Conservation (phyloP, 2,329 filamentous ascomycete genomes). For the Zopfia rhizophila region DNA sequence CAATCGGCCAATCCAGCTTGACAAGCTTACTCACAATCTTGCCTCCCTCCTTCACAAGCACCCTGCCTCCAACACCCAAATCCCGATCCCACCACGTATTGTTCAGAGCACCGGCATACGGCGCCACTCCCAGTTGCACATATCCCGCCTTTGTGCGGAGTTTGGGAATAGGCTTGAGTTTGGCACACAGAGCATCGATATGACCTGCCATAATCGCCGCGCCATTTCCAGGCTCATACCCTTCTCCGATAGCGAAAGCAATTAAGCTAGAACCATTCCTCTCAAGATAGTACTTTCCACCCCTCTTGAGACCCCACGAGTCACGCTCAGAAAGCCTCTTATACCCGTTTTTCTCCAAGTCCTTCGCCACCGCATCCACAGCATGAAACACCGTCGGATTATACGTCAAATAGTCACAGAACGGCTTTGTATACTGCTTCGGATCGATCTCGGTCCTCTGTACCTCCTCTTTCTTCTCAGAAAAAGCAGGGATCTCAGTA, state of each 20-base stretch:
- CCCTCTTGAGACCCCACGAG: slow-evolving; percentile 80
- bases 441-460: slow-evolving; percentile 39
- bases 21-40: slow-evolving; percentile 86
- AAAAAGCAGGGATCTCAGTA: slow-evolving; percentile 30
- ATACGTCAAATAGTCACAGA: slow-evolving; percentile 84
- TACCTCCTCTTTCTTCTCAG: slow-evolving; percentile 2
- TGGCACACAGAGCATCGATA: slow-evolving; percentile 90
- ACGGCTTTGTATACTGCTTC: slow-evolving; percentile 77
- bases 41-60: slow-evolving; percentile 81
- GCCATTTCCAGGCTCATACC: slow-evolving; percentile 86
- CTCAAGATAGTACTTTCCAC: slow-evolving; percentile 88
- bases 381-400: slow-evolving; percentile 96
- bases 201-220: slow-evolving; percentile 90
- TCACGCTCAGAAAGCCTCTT: slow-evolving; percentile 82
- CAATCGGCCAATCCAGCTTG: slow-evolving; percentile 92
- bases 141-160: slow-evolving; percentile 88
- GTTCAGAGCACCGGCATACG: slow-evolving; percentile 88
- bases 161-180: slow-evolving; percentile 88
- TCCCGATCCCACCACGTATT: slow-evolving; percentile 98
- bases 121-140: slow-evolving; percentile 88
- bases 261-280: slow-evolving; percentile 88
- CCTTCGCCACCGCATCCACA: slow-evolving; percentile 79
- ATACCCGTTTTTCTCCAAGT: slow-evolving; percentile 78
- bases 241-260: slow-evolving; percentile 82
- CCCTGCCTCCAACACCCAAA: slow-evolving; percentile 87